Evolutionary conservation across 2,329 filamentous ascomycete genomes (phyloP).

Genomic region (Exophiala sp.): DNA sequence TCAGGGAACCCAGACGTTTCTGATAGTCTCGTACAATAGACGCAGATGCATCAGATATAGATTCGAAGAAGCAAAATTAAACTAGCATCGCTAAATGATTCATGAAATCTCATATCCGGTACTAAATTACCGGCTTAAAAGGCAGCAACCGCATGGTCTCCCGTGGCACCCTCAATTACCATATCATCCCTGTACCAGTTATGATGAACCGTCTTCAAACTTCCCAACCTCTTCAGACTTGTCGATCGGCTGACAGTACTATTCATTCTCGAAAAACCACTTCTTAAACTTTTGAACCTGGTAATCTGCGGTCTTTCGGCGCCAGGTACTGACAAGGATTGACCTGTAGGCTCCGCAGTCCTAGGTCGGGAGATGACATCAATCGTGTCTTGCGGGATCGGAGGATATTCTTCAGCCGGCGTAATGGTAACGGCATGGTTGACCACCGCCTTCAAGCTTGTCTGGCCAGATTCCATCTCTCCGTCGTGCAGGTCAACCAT

Average conservation of each 20-base stretch:
- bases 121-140: slow-evolving; percentile 13
- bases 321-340: slow-evolving; percentile 15
- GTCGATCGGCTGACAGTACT: slow-evolving; percentile 74
- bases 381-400: slow-evolving; percentile 15
- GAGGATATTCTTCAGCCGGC: slow-evolving; percentile 2
- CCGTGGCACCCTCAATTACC: slow-evolving; percentile 21
- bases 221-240: slow-evolving; percentile 86
- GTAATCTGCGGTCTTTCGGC: slow-evolving; percentile 24
- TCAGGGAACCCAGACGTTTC: no score
- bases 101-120: neutral
- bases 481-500: slow-evolving; percentile 22
- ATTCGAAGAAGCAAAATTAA: neutral
- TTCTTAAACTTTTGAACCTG: slow-evolving; percentile 28
- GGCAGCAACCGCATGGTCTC: slow-evolving; percentile 23
- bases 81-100: slow-evolving; percentile 9
- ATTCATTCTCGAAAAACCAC: slow-evolving; percentile 22
- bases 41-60: neutral
- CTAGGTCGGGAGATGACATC: slow-evolving; percentile 18
- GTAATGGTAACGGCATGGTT: slow-evolving; percentile 6
- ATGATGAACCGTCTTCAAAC: slow-evolving; percentile 27
- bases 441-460: slow-evolving; percentile 14
- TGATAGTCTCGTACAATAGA: neutral
- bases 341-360: slow-evolving; percentile 7
- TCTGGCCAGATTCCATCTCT: slow-evolving; percentile 7
- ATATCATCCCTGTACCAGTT: slow-evolving; percentile 27